Evolutionary conservation across 768 basidiomycete genomes (phyloP), one percentile per base, ranked within the genome.

Genomic region (Cystofilobasidium macerans): DNA sequence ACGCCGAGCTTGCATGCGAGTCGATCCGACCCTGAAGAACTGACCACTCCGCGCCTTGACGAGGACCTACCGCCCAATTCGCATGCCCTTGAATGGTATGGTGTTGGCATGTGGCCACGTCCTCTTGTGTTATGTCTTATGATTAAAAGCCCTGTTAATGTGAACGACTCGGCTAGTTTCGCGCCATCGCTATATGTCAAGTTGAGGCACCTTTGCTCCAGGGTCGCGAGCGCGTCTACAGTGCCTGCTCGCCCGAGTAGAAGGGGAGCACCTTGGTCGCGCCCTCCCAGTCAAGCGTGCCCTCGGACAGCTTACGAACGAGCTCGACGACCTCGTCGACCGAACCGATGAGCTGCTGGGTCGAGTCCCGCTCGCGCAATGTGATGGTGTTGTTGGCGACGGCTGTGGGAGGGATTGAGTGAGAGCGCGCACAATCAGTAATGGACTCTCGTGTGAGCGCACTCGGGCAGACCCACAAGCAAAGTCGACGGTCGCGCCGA

Each of bases 401-500:
- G 67, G 94, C 92, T 94, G 42, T 45, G 33, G 22, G 38, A 11
- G 35, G 53, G 30, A 57, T n/a, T 5, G 26, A 26, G 51, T 4
- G 28, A 3, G 16, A n/a, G n/a, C n/a, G n/a, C n/a, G n/a, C n/a
- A n/a, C n/a, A n/a, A n/a, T 62, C 20, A 53, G 33, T 13, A 16
- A 24, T n/a, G 45, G n/a, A 42, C 42, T 20, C 16, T 8, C 42
- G 42, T 13, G 16, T 12, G 16, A 30, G 28, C 12, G 28, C 54
- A 18, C 30, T 62, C 54, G 51, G 35, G 58, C 36, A 43, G 54
- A 68, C 26, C 53, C 79, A 87, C 86, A 85, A 8, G 93, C 95
- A 78, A 98, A 97, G 77, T 97, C 94, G 64, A 98, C 81, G 1
- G 95, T 99, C 65, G 94, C 81, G 58, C 94, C 95, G 76, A 87